phyloP scores from a whole-genome alignment of 768 basidiomycete species.

The Suillus tomentosus region DNA sequence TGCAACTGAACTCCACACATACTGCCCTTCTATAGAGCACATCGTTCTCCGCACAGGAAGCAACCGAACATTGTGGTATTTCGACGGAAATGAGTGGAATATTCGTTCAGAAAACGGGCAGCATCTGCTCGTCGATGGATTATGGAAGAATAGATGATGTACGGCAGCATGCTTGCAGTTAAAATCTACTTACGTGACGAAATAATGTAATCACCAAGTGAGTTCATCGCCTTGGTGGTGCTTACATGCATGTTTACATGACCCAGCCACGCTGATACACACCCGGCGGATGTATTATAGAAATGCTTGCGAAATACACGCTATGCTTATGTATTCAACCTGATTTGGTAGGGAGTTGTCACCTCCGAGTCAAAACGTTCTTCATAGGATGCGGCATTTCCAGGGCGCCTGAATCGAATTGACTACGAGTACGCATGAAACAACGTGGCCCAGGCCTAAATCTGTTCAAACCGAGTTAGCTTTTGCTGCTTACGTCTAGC shows the following conservation, averaged over 20 bases:
- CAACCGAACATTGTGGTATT: slow-evolving; percentile 30
- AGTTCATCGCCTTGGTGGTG: slow-evolving; percentile 28
- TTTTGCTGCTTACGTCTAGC: slow-evolving; percentile 23
- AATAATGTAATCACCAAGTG: slow-evolving; percentile 24
- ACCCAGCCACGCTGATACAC: slow-evolving; percentile 24
- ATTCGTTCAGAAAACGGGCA: slow-evolving; percentile 30
- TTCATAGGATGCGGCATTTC: slow-evolving; percentile 32
- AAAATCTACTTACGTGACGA: slow-evolving; percentile 27
- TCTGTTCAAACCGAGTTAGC: slow-evolving; percentile 22
- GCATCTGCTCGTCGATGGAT: slow-evolving; percentile 28
- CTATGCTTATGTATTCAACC: slow-evolving; percentile 32
- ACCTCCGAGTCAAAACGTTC: slow-evolving; percentile 26
- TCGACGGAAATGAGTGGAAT: slow-evolving; percentile 40
- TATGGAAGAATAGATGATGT: slow-evolving; percentile 31
- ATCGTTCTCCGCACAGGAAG: slow-evolving; percentile 38
- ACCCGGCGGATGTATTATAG: slow-evolving; percentile 25
- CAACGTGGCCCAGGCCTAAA: slow-evolving; percentile 36
- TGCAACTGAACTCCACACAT: slow-evolving; percentile 41
- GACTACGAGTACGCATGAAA: slow-evolving; percentile 32
- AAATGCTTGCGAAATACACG: slow-evolving; percentile 24
- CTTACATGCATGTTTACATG: slow-evolving; percentile 23
- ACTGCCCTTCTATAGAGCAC: slow-evolving; percentile 36
- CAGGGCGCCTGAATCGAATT: slow-evolving; percentile 28
- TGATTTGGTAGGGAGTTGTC: slow-evolving; percentile 26
- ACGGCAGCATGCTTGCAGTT: slow-evolving; percentile 11